Percentiles rank a stretch among this genome's conserved stretches.
Evolutionary conservation across 345 rosid genomes (phyloP).

Genomic region (Murraya koenigii): DNA sequence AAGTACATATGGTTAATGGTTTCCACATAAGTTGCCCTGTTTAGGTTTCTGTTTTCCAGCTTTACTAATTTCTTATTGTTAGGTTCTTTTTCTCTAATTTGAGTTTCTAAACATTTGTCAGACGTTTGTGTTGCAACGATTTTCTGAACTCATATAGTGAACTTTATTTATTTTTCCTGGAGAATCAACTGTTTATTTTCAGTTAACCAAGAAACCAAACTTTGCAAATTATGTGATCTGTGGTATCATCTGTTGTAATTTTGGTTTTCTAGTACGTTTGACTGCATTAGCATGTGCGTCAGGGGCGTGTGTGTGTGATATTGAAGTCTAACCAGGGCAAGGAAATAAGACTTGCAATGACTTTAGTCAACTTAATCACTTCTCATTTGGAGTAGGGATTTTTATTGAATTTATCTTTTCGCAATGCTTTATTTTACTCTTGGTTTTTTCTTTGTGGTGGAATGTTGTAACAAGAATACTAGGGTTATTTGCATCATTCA

Average conservation of each 20-base stretch:
- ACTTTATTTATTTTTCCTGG: background rate
- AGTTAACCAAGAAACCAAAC: background rate
- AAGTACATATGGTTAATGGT: background rate
- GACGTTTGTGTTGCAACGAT: background rate
- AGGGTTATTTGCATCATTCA: background rate
- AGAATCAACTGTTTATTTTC: background rate
- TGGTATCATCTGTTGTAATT: background rate
- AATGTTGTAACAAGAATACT: conserved; percentile 1
- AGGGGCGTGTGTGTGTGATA: background rate
- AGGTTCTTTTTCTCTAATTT: background rate
- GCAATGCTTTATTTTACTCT: background rate
- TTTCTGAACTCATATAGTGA: background rate
- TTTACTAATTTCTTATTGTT: background rate
- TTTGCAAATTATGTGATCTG: background rate
- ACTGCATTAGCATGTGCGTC: background rate
- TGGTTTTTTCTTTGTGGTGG: background rate
- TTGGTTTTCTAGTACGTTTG: background rate
- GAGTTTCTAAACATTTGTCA: background rate
- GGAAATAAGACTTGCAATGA: background rate
- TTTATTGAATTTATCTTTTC: background rate
- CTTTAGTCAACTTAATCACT: background rate
- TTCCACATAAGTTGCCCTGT: background rate
- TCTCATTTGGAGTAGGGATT: background rate
- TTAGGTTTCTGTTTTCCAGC: background rate
- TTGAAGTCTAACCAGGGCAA: background rate